Base-by-base conservation (phyloP, 805 yeast species). In the Myxozyma neglecta region DNA sequence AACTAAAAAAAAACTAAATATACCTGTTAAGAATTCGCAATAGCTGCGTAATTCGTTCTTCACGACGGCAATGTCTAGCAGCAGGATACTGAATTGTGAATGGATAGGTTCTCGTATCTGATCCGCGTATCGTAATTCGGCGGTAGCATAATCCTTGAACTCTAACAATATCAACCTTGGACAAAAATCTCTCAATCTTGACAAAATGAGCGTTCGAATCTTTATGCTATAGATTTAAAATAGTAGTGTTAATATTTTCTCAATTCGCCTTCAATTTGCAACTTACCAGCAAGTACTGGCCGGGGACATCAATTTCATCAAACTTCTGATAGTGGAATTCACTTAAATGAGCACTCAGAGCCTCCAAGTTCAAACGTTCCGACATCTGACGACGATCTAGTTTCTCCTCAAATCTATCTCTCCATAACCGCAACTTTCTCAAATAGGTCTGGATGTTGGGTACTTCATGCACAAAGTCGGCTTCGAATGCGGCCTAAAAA, bases 51-150 rank as follows among this genome's bases (percentile, higher is more conserved):
- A 94, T 86, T 57, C 97, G 83, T 72, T 94, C 99, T 72, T 94
- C 99, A 57, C 99, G 85, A 72, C 99, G 87, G 69, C 97, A 90
- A 70, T 93, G 97, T 69, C 99, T 85, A 11, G 97, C 97, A 14
- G 98, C 96, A 6, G 99, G 99, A 74, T 89, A 91, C 77, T 94
- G 99, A 20, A 94, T 96, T 0, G 97, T 96, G 79, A 94, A 96
- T 51, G 93, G 85, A 75, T 93, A 97, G 56, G 88, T 74, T 65
- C 90, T 84, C 66, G 98, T 98, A 74, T 94, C 97, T 69, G 90
- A 90, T 11, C 98, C 98, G 52, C 97, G 84, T 47, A 96, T 89
- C 53, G 88, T 87, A 60, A 94, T 79, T 44, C 98, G 82, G 71
- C 93, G 89, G 76, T 89, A 90, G 70, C 98, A 92, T 2, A 93